A percentile compares a stretch with the other conserved stretches of the same genome.
Evolutionary conservation across 805 yeast genomes (phyloP).

Genomic region (Candida nemodendra): DNA sequence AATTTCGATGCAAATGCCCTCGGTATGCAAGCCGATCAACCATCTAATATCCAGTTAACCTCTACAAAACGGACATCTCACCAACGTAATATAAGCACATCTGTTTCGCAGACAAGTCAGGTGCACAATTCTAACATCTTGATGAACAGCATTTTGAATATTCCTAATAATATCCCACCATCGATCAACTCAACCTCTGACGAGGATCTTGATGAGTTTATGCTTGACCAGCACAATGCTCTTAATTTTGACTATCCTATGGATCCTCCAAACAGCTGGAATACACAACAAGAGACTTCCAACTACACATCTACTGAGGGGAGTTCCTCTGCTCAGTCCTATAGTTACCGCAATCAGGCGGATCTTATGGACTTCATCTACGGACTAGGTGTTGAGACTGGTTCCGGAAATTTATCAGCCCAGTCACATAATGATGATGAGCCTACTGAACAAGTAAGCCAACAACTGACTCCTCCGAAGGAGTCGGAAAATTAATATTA

Average conservation of each 20-base stretch:
- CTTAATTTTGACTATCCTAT: neutral
- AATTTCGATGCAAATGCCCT: neutral
- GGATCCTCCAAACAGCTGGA: no score
- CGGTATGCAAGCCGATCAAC: neutral
- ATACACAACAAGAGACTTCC: slow-evolving; percentile 1
- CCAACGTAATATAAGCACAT: neutral
- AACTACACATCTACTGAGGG: neutral
- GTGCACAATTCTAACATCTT: slow-evolving; percentile 6
- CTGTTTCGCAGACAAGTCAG: neutral
- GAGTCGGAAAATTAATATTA: no score
- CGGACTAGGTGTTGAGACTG: slow-evolving; percentile 18
- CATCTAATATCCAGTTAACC: neutral
- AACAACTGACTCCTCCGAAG: no score
- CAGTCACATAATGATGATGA: no score
- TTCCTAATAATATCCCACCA: slow-evolving; percentile 38
- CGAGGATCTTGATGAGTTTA: slow-evolving; percentile 24
- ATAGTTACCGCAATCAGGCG: slow-evolving; percentile 28
- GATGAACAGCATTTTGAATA: slow-evolving; percentile 32
- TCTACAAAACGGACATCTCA: neutral
- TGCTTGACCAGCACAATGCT: slow-evolving; percentile 2
- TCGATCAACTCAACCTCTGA: slow-evolving; percentile 36
- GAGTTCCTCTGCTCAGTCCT: slow-evolving; percentile 4
- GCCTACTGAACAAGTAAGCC: no score
- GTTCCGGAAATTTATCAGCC: no score
- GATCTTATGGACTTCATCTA: slow-evolving; percentile 29